These are phyloP conservation scores for Cutaneotrichosporon dermatis DNA, from an alignment of 1,284 basidiomycete genomes.

Conservation along the genomic window DNA sequence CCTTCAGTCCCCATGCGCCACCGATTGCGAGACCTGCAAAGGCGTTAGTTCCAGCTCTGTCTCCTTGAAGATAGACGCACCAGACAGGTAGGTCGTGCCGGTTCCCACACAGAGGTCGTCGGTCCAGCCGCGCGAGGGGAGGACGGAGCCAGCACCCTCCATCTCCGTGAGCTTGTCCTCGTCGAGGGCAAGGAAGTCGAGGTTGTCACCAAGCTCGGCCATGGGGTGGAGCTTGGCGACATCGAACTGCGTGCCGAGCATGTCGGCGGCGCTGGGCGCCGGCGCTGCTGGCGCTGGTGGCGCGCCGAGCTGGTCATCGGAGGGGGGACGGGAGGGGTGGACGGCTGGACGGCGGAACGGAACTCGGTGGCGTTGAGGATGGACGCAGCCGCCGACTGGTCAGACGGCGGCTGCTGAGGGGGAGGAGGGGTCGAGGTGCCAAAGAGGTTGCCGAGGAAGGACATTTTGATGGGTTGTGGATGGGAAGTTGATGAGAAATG, in stretches of 20 bases:
- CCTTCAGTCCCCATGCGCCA: conserved; percentile 91
- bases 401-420: conserved; percentile 11
- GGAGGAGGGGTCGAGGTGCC: conserved; percentile 21
- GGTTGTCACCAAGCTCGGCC: conserved; percentile 70
- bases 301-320: conserved; percentile 7
- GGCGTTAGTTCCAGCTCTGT: conserved; percentile 27
- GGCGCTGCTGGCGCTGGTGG: conserved; percentile 10
- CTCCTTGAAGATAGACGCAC: conserved; percentile 63
- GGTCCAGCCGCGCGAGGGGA: conserved; percentile 94
- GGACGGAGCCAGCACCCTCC: conserved; percentile 76
- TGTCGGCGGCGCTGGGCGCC: conserved; percentile 65
- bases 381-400: conserved; percentile 35
- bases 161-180: conserved; percentile 86
- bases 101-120: conserved; percentile 99
- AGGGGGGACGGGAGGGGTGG: conserved; percentile 16
- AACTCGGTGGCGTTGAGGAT: conserved; percentile 43
- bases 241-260: conserved; percentile 79
- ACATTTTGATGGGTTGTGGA: conserved; percentile 25
- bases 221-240: conserved; percentile 84
- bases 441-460: conserved; percentile 46
- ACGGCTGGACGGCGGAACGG: conserved; percentile 29
- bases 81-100: conserved; percentile 95
- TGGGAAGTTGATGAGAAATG: not conserved
- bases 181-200: conserved; percentile 88
- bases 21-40: conserved; percentile 79